Conservation (phyloP, 2,329 filamentous ascomycete genomes). For the Alternaria gansuensis region DNA sequence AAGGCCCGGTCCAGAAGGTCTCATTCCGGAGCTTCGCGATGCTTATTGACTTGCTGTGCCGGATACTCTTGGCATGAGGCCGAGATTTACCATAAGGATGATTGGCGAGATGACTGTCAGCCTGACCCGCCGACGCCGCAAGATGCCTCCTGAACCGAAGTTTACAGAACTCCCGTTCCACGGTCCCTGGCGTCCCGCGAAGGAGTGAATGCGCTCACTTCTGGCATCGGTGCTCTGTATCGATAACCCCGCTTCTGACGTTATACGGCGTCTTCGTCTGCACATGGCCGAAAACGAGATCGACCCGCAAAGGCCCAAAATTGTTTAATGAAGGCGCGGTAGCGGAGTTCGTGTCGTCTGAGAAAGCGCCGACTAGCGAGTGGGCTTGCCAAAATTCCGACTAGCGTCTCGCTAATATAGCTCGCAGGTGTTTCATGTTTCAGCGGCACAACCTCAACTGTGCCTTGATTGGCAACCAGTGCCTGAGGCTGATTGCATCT, state of each 20-base stretch:
- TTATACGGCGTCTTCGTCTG: constrained; percentile 19
- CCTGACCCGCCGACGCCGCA: constrained; percentile 19
- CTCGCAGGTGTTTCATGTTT: constrained; percentile 47
- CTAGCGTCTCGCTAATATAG: constrained; percentile 33
- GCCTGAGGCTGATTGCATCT: constrained; percentile 34
- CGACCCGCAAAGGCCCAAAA: constrained; percentile 9
- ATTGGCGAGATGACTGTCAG: constrained; percentile 24
- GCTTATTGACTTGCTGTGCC: neutral
- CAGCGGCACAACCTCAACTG: constrained; percentile 19
- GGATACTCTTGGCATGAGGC: constrained; percentile 29
- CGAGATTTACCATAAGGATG: constrained; percentile 19
- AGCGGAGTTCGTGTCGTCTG: constrained; percentile 44
- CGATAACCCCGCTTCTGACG: constrained; percentile 18
- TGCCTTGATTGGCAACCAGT: constrained; percentile 37
- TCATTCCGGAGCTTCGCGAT: no score
- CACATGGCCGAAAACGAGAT: constrained; percentile 18
- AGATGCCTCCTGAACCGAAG: constrained; percentile 18
- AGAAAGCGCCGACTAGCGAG: constrained; percentile 40
- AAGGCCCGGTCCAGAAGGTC: no score
- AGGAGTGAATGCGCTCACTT: constrained; percentile 9
- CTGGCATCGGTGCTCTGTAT: constrained; percentile 9
- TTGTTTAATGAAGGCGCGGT: constrained; percentile 43
- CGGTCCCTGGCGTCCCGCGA: constrained; percentile 13
- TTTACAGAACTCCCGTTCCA: constrained; percentile 7
- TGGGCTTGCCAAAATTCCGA: constrained; percentile 25